These are phyloP conservation scores for Sarcomyxa edulis DNA, from an alignment of 768 basidiomycete species.

Conservation along the genomic window DNA sequence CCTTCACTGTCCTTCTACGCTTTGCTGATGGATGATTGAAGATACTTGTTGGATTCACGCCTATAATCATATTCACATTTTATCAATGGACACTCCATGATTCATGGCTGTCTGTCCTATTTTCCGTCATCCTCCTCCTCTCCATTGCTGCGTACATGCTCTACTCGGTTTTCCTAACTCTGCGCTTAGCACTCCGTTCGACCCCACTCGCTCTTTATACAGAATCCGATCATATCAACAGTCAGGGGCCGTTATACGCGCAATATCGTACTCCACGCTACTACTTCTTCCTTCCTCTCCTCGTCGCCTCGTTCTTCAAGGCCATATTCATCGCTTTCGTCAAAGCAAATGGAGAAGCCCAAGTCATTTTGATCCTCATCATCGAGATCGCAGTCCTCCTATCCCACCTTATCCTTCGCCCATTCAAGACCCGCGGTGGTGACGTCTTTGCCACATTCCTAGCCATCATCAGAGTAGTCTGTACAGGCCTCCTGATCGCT, in stretches of 20 bases:
- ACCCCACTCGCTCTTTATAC: constrained; percentile 33
- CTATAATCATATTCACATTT: constrained; percentile 72
- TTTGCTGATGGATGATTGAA: constrained; percentile 15
- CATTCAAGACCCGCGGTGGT: constrained; percentile 62
- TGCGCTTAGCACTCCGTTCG: constrained; percentile 38
- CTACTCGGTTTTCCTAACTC: constrained; percentile 41
- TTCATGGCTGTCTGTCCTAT: constrained; percentile 78
- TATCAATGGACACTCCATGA: constrained; percentile 91
- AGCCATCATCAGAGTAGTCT: constrained; percentile 61
- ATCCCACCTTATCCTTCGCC: constrained; percentile 48
- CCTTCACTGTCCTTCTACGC: not conserved
- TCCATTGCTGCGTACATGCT: constrained; percentile 42
- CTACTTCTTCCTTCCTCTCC: constrained; percentile 57
- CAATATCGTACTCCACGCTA: constrained; percentile 64
- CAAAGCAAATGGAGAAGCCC: constrained; percentile 54
- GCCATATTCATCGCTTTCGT: constrained; percentile 70
- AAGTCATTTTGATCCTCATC: constrained; percentile 62
- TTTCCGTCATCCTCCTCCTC: constrained; percentile 69
- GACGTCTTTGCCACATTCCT: constrained; percentile 69
- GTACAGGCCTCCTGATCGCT: constrained; percentile 67
- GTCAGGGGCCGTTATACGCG: constrained; percentile 57
- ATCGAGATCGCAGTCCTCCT: constrained; percentile 60
- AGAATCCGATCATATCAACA: constrained; percentile 27
- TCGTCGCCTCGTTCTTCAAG: constrained; percentile 57
- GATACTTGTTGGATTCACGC: constrained; percentile 62